A percentile compares a stretch with the other conserved stretches of the same genome.
phyloP scores from a whole-genome alignment of 805 yeast genomes.

The Candida rishiriensis region DNA sequence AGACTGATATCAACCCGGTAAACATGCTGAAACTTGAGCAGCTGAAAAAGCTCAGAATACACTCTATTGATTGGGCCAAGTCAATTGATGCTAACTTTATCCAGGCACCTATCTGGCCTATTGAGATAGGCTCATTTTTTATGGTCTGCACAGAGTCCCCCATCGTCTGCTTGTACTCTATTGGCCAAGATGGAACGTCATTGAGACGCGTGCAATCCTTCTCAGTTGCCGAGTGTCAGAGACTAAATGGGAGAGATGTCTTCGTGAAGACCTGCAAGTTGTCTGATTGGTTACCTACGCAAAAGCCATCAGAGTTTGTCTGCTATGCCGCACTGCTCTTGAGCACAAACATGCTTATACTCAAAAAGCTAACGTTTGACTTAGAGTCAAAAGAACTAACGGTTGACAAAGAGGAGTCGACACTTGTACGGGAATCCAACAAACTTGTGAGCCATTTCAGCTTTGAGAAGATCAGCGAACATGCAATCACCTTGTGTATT shows the following conservation, averaged over 20 bases:
- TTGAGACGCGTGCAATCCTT: background rate
- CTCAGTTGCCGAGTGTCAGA: too few relatives aligned
- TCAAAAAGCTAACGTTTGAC: slow-evolving; percentile 6
- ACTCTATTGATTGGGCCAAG: slow-evolving; percentile 19
- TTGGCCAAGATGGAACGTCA: slow-evolving; percentile 2
- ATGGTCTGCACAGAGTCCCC: slow-evolving; percentile 14
- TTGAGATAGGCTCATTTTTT: slow-evolving; percentile 6
- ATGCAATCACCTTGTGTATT: slow-evolving; percentile 2
- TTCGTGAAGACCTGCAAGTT: slow-evolving; percentile 10
- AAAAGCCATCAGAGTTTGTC: background rate
- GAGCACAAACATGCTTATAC: slow-evolving; percentile 7
- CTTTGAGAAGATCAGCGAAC: slow-evolving; percentile 3
- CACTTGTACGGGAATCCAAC: slow-evolving; percentile 4
- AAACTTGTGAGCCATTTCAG: slow-evolving; percentile 9
- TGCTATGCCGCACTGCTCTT: slow-evolving; percentile 9
- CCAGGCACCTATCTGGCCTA: slow-evolving; percentile 11
- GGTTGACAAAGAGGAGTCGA: slow-evolving; percentile 1
- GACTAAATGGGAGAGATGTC: background rate
- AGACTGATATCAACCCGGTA: slow-evolving; percentile 9
- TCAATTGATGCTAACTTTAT: slow-evolving; percentile 1
- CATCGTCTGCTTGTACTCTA: slow-evolving; percentile 11
- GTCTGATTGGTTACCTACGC: slow-evolving; percentile 11
- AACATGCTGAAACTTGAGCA: slow-evolving; percentile 10
- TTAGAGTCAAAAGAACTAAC: background rate
- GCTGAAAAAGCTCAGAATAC: slow-evolving; percentile 18